Evolutionary conservation across 306 rosid genomes (phyloP).

Genomic region (Spatholobus suberectus): DNA sequence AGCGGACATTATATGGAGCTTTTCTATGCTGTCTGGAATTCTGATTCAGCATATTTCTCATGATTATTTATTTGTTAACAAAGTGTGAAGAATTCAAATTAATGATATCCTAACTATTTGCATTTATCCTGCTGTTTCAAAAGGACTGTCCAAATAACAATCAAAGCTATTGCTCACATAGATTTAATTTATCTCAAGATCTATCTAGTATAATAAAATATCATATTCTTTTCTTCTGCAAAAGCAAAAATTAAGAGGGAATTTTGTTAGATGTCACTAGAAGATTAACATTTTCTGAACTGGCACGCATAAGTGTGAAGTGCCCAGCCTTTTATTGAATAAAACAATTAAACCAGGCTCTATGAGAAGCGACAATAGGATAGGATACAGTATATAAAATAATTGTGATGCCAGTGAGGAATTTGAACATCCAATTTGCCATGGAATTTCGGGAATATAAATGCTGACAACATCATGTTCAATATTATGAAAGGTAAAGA

Average conservation of each 20-base stretch:
- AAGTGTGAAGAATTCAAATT: neutral
- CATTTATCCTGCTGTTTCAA: neutral
- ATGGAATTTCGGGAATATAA: neutral
- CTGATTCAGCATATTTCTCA: neutral
- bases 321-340: neutral
- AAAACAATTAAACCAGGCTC: neutral
- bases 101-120: neutral
- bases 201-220: neutral
- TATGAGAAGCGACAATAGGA: neutral
- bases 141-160: neutral
- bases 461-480: neutral
- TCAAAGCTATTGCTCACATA: neutral
- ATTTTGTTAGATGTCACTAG: neutral
- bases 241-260: conserved; percentile 6
- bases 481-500: neutral
- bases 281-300: neutral
- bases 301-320: neutral
- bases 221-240: neutral
- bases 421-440: neutral
- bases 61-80: neutral
- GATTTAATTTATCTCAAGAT: neutral
- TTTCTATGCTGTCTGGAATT: neutral
- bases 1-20: neutral
- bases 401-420: neutral
- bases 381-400: neutral